Evolutionary conservation across 164 flowering plant genomes (phyloP).

Genomic region (Vitis amurensis): DNA sequence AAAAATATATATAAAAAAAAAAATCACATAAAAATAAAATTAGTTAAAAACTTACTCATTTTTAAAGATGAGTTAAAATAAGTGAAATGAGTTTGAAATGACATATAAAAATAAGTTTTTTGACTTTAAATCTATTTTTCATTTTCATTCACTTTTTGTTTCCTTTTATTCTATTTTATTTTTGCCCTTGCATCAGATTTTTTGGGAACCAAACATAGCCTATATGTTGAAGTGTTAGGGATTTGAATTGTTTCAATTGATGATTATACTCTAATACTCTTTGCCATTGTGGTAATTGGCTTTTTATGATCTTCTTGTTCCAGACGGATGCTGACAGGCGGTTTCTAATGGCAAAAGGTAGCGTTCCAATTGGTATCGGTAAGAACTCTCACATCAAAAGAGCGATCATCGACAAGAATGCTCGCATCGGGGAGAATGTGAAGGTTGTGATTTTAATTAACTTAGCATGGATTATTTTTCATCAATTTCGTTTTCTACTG

Average conservation of each 20-base stretch:
- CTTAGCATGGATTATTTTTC: background rate
- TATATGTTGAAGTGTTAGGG: no score
- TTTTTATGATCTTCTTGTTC: conserved; percentile 14
- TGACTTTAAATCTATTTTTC: no score
- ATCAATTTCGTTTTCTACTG: background rate
- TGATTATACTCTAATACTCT: background rate
- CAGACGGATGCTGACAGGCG: conserved; percentile 92
- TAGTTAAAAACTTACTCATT: no score
- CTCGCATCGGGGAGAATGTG: conserved; percentile 88
- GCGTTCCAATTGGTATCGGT: conserved; percentile 94
- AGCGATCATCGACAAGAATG: conserved; percentile 98
- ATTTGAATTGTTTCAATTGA: background rate
- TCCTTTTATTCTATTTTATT: no score
- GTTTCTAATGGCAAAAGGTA: conserved; percentile 81
- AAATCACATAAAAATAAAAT: no score
- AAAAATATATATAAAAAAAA: no score
- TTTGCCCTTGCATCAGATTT: no score
- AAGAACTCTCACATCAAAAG: conserved; percentile 86
- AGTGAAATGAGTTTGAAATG: no score
- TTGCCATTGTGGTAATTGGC: background rate
- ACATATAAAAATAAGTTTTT: no score
- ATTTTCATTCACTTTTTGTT: no score
- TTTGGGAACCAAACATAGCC: no score
- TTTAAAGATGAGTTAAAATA: no score
- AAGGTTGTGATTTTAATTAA: conserved; percentile 43